Percentiles rank a stretch among this genome's conserved stretches.
phyloP scores from a whole-genome alignment of 176 grass and related monocot species.

The Areca catechu region DNA sequence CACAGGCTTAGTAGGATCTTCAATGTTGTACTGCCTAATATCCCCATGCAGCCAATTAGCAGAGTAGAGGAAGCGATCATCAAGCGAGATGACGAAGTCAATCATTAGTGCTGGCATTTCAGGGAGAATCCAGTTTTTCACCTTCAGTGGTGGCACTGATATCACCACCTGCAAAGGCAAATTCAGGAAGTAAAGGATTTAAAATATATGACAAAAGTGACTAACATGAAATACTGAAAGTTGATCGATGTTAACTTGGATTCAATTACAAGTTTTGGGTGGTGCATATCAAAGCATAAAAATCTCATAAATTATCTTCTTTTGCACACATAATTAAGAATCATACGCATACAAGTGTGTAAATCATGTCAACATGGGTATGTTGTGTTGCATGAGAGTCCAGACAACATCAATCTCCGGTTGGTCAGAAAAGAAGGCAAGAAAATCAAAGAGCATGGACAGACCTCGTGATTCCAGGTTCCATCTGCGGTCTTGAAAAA shows the following conservation, averaged over 20 bases:
- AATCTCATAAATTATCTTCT: too few relatives aligned
- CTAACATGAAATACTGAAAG: too few relatives aligned
- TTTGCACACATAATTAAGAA: too few relatives aligned
- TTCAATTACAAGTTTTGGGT: too few relatives aligned
- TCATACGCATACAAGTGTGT: too few relatives aligned
- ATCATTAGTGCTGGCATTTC: slow-evolving; percentile 98
- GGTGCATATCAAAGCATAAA: too few relatives aligned
- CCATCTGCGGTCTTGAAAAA: slow-evolving; percentile 79
- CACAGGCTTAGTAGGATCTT: slow-evolving; percentile 71
- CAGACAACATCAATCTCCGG: background rate
- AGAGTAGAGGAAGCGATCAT: slow-evolving; percentile 80
- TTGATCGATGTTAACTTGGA: too few relatives aligned
- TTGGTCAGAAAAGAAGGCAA: background rate
- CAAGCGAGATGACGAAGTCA: slow-evolving; percentile 82
- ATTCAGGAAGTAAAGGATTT: background rate
- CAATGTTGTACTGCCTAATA: slow-evolving; percentile 92
- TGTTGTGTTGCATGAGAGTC: too few relatives aligned
- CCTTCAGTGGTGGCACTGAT: slow-evolving; percentile 61
- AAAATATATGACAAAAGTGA: too few relatives aligned
- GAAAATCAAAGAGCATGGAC: background rate
- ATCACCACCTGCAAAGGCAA: slow-evolving; percentile 44
- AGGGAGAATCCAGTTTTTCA: slow-evolving; percentile 77
- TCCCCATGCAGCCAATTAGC: slow-evolving; percentile 97
- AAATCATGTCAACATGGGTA: too few relatives aligned
- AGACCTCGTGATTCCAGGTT: slow-evolving; percentile 85